phyloP scores from a whole-genome alignment of 352 stramenopile species.

The Elongisporangium prolatum region DNA sequence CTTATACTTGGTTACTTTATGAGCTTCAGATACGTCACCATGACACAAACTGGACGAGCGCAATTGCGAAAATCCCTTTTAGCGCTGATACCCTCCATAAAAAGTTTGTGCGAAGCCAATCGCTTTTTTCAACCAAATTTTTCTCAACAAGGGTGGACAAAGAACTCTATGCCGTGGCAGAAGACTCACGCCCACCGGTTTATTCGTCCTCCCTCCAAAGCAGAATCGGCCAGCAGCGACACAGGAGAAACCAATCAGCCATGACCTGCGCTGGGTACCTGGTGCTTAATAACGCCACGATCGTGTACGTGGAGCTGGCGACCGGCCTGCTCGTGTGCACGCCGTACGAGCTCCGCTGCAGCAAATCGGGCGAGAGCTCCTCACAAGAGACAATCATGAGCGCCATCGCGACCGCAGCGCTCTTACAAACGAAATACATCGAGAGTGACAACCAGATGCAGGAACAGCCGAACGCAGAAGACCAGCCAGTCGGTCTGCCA shows the following conservation, averaged over 20 bases:
- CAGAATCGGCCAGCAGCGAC: neutral
- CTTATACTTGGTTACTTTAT: neutral
- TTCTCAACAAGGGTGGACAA: neutral
- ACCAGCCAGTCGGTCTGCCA: slow-evolving; percentile 20
- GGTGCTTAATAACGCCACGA: slow-evolving; percentile 44
- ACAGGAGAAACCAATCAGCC: neutral
- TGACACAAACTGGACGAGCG: neutral
- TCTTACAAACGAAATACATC: neutral
- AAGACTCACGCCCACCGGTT: neutral
- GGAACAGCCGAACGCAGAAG: neutral
- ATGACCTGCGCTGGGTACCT: slow-evolving; percentile 73
- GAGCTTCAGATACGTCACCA: neutral
- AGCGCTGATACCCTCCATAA: neutral
- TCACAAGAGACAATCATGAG: neutral
- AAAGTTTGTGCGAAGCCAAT: neutral
- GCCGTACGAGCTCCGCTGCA: neutral
- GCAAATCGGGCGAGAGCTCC: neutral
- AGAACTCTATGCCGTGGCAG: neutral
- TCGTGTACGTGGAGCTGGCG: slow-evolving; percentile 57
- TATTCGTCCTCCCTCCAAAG: neutral
- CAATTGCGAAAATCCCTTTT: neutral
- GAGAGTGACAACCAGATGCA: slow-evolving; percentile 1
- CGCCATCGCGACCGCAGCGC: neutral
- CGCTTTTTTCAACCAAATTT: neutral
- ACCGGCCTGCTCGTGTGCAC: slow-evolving; percentile 50